Percentiles rank a stretch among this genome's conserved stretches.
phyloP scores from a whole-genome alignment of 495 filamentous ascomycete genomes.

The Podospora anserina region DNA sequence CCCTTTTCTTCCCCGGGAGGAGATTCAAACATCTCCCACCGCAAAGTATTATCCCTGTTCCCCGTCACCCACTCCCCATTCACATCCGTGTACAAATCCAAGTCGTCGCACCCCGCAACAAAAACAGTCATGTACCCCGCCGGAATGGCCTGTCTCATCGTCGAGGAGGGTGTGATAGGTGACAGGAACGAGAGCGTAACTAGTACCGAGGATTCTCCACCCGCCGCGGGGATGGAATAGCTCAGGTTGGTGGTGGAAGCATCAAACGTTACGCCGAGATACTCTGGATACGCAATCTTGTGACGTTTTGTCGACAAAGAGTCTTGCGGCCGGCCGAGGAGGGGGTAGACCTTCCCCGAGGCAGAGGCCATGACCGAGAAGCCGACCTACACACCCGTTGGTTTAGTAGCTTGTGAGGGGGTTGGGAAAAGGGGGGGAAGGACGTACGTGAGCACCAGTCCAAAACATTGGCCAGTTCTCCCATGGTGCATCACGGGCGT shows the following conservation, averaged over 20 bases:
- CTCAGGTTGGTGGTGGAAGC: constrained; percentile 91
- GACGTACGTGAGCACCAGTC: constrained; percentile 63
- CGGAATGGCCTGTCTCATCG: constrained; percentile 84
- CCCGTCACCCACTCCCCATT: constrained; percentile 90
- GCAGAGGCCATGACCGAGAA: constrained; percentile 74
- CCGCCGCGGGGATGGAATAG: constrained; percentile 59
- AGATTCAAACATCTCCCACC: constrained; percentile 55
- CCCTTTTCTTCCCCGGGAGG: neutral
- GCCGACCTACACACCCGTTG: constrained; percentile 54
- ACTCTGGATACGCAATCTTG: constrained; percentile 65
- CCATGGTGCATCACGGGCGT: constrained; percentile 83
- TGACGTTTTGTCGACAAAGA: constrained; percentile 54
- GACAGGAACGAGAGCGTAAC: constrained; percentile 84
- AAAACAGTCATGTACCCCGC: constrained; percentile 79
- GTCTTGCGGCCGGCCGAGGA: constrained; percentile 85
- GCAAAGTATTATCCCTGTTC: constrained; percentile 62
- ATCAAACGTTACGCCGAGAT: constrained; percentile 79
- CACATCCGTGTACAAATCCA: constrained; percentile 83
- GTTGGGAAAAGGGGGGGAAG: neutral
- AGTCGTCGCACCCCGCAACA: constrained; percentile 65
- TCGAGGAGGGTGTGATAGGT: constrained; percentile 89
- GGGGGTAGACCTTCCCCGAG: constrained; percentile 71
- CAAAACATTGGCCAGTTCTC: constrained; percentile 93
- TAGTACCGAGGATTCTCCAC: constrained; percentile 38
- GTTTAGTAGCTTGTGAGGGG: no score